phyloP scores from a whole-genome alignment of 108 stramenopile genomes.

The Skeletonema costatum region DNA sequence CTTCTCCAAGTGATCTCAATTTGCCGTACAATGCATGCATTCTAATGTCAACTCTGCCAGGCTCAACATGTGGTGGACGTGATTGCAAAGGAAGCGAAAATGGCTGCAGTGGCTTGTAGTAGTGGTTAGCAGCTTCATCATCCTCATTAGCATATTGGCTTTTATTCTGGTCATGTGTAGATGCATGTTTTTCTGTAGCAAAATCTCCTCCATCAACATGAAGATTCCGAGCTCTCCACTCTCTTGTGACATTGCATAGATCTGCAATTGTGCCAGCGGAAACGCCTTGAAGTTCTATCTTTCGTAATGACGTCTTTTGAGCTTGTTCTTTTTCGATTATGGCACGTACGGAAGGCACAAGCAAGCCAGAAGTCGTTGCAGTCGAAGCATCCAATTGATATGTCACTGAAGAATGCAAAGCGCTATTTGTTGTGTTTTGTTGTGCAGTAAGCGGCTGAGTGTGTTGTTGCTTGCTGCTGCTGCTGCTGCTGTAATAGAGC shows the following conservation, averaged over 20 bases:
- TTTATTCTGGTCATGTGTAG: background rate
- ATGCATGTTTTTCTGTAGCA: slow-evolving; percentile 10
- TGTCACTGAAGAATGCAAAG: background rate
- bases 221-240: slow-evolving; percentile 34
- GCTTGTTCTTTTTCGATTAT: slow-evolving; percentile 46
- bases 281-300: slow-evolving; percentile 45
- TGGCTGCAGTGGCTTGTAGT: slow-evolving; percentile 45
- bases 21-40: slow-evolving; percentile 45
- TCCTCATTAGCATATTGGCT: background rate
- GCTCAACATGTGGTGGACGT: slow-evolving; percentile 48
- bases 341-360: slow-evolving; percentile 47
- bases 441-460: slow-evolving; percentile 6
- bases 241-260: slow-evolving; percentile 40
- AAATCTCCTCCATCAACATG: slow-evolving; percentile 46
- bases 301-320: slow-evolving; percentile 5
- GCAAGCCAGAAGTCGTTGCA: slow-evolving; percentile 31
- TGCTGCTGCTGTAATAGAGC: background rate
- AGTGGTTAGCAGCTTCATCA: slow-evolving; percentile 35
- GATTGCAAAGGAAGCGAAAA: slow-evolving; percentile 38
- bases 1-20: background rate
- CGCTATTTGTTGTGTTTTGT: background rate
- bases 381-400: slow-evolving; percentile 25
- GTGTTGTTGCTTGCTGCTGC: background rate
- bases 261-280: slow-evolving; percentile 53
- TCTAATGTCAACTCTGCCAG: slow-evolving; percentile 53